Evolutionary conservation across 2,329 filamentous ascomycete species (phyloP), one percentile per base, ranked within the genome.

Genomic region (Cordyceps javanica): DNA sequence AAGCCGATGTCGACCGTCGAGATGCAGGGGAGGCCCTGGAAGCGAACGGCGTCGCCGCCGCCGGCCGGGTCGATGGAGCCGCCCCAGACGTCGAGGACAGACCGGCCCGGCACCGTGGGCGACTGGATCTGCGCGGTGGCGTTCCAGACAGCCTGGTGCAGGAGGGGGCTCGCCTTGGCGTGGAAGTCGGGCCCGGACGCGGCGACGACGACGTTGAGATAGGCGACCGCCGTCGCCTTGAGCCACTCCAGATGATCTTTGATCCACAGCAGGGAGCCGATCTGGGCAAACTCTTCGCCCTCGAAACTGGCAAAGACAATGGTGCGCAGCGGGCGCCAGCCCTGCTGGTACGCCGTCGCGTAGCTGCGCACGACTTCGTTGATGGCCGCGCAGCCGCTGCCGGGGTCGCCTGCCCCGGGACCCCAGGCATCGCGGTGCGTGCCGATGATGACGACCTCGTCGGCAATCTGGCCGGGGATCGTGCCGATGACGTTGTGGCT

Each of bases 351-450:
- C 8, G 90, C 86, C 57, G 82, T 76, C 5, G 88, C 88, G 63
- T 93, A 89, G 11, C 85, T 85, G 49, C 86, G 81, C 44, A 90
- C 81, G 2, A 93, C 81, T 65, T 94, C 90, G 51, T 90, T 88
- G 16, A 94, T 73, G 2, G 87, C 83, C 1, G 90, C 88, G 9
- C 87, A 90, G 52, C 90, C 90, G 60, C 87, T 89, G 72, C 92
- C 92, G 0, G 90, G 90, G 63, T 94, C 90, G 3, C 82, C 88
- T n/a, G 90, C 90, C n/a, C 90, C 90, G 46, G 87, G 82, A 68
- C 91, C 86, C 89, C 89, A 93, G 0, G 89, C 87, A 69, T 94
- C 90, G 26, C 89, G 82, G 66, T 94, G 90, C 64, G 93, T 94
- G 5, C 90, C 90, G 55, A 92, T 75, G 5, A 68, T 65, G 10